These are phyloP conservation scores for Macrocystidia cucumis DNA, from an alignment of 1,284 basidiomycete species.

Conservation along the genomic window DNA sequence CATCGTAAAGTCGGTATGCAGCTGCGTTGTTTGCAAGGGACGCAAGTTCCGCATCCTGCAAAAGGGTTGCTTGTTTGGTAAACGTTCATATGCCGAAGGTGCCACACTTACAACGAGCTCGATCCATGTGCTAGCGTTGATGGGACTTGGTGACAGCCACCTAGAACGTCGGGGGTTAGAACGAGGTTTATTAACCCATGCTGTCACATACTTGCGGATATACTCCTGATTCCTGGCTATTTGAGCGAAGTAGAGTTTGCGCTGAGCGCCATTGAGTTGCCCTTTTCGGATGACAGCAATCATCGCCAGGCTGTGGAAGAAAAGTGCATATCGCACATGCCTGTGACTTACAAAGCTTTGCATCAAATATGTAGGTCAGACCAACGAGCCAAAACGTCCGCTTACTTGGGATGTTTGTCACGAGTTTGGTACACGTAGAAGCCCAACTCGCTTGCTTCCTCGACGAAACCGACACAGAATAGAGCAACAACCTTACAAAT, in stretches of 20 bases:
- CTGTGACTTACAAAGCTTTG: conserved; percentile 37
- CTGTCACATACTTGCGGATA: conserved; percentile 40
- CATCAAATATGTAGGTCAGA: conserved; percentile 2
- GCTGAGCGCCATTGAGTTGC: conserved; percentile 26
- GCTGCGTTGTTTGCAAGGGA: conserved; percentile 46
- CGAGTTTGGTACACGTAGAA: conserved; percentile 52
- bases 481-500: conserved; percentile 42
- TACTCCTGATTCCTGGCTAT: conserved; percentile 51
- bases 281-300: conserved; percentile 46
- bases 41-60: conserved; percentile 59
- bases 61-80: conserved; percentile 4
- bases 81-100: not conserved
- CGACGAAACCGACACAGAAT: conserved; percentile 49
- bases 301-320: conserved; percentile 61
- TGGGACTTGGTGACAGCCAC: conserved; percentile 60
- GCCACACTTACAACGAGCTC: conserved; percentile 46
- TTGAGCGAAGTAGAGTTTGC: conserved; percentile 42
- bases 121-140: conserved; percentile 60
- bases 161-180: conserved; percentile 28
- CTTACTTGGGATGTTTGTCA: conserved; percentile 55
- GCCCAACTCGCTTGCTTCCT: conserved; percentile 53
- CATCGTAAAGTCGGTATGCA: conserved; percentile 58
- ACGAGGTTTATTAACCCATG: no score
- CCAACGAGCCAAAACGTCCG: not conserved
- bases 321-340: conserved; percentile 56